Conservation (phyloP, 352 stramenopile genomes). For the Phytophthora hibernalis region DNA sequence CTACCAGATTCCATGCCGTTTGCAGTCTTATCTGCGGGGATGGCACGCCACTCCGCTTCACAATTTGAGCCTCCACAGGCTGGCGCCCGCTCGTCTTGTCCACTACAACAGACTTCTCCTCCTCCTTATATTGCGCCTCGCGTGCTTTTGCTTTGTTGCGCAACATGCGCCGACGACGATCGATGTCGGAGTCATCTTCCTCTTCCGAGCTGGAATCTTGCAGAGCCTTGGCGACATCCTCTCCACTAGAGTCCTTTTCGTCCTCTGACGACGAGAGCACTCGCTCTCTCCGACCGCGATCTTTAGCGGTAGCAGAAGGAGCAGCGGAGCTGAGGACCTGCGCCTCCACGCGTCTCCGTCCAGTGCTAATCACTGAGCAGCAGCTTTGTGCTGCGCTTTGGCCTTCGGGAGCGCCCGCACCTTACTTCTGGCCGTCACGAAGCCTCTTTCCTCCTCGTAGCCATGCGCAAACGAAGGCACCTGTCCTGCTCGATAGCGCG, state of each 20-base stretch:
- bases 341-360: constrained; percentile 66
- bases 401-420: constrained; percentile 49
- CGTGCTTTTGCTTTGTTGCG: constrained; percentile 57
- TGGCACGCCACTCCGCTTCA: constrained; percentile 33
- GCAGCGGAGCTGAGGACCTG: constrained; percentile 47
- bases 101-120: neutral
- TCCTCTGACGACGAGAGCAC: constrained; percentile 25
- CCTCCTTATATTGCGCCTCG: constrained; percentile 18
- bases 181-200: constrained; percentile 71
- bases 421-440: constrained; percentile 74
- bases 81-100: constrained; percentile 26
- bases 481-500: constrained; percentile 84
- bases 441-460: constrained; percentile 82
- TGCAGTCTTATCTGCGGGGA: neutral
- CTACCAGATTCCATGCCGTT: constrained; percentile 47
- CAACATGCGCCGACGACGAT: constrained; percentile 64
- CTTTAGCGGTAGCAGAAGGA: constrained; percentile 13
- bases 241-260: constrained; percentile 29
- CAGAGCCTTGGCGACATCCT: constrained; percentile 58
- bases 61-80: constrained; percentile 46
- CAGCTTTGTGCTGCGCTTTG: constrained; percentile 30
- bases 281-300: constrained; percentile 9
- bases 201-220: constrained; percentile 83
- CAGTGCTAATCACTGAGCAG: constrained; percentile 23
- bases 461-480: constrained; percentile 78